phyloP scores from a whole-genome alignment of 805 yeast genomes.

The Gaillardinia entomophila region DNA sequence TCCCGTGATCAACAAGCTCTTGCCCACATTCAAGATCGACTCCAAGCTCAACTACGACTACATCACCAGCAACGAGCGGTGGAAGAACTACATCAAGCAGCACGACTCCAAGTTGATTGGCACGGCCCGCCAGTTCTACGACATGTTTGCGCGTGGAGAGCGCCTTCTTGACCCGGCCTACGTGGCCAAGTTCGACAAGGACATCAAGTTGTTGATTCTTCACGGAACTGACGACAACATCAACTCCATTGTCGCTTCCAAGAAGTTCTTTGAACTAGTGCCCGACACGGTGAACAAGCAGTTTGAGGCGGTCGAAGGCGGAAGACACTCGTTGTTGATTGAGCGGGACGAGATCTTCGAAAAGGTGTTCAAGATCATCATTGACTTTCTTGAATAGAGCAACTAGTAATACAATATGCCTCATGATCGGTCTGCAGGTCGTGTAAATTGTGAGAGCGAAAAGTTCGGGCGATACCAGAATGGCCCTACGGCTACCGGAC shows the following conservation, averaged over 20 bases:
- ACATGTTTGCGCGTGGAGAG: slow-evolving; percentile 61
- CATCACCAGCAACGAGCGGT: slow-evolving; percentile 44
- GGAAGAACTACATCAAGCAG: slow-evolving; percentile 39
- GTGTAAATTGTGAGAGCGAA: no score
- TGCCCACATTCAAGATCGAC: slow-evolving; percentile 49
- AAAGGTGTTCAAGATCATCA: slow-evolving; percentile 27
- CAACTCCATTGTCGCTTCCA: slow-evolving; percentile 47
- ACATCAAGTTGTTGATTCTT: slow-evolving; percentile 46
- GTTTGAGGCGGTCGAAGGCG: slow-evolving; percentile 20
- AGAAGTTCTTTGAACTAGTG: slow-evolving; percentile 31
- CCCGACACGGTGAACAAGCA: slow-evolving; percentile 28
- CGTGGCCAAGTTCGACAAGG: slow-evolving; percentile 28
- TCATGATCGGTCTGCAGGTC: no score
- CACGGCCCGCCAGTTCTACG: slow-evolving; percentile 54
- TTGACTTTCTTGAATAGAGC: slow-evolving; percentile 36
- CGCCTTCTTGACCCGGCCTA: slow-evolving; percentile 33
- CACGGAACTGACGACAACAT: slow-evolving; percentile 65
- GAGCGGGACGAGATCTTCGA: slow-evolving; percentile 41
- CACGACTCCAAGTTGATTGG: slow-evolving; percentile 39
- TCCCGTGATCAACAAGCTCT: slow-evolving; percentile 28
- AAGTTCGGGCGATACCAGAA: no score
- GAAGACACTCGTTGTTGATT: slow-evolving; percentile 40
- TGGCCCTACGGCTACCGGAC: no score
- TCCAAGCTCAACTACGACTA: slow-evolving; percentile 52
- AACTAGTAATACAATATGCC: no score